phyloP scores from a whole-genome alignment of 441 rosid species.

The Kokia cookei region DNA sequence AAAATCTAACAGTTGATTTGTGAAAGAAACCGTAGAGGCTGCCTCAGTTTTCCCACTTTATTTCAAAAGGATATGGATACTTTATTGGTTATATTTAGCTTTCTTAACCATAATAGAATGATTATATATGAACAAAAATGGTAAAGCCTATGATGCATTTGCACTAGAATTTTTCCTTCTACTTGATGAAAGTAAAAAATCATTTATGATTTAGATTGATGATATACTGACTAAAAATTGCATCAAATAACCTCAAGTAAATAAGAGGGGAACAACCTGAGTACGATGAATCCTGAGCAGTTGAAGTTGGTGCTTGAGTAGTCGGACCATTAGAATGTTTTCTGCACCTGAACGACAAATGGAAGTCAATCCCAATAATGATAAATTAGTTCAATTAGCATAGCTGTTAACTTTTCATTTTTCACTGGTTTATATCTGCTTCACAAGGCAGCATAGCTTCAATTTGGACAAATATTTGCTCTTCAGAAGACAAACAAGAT shows the following conservation, averaged over 20 bases:
- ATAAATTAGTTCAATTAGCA: not conserved
- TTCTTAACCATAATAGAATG: not conserved
- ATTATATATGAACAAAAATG: not conserved
- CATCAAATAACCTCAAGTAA: not conserved
- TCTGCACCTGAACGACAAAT: slow-evolving; percentile 34
- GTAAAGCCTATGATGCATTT: not conserved
- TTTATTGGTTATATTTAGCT: not conserved
- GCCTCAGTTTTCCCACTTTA: not conserved
- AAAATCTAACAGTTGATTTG: not conserved
- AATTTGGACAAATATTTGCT: not conserved
- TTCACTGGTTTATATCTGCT: not conserved
- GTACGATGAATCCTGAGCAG: slow-evolving; percentile 22
- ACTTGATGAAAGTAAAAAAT: not conserved
- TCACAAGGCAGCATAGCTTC: not conserved
- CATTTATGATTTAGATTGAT: not conserved
- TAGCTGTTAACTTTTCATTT: not conserved
- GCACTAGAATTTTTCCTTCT: not conserved
- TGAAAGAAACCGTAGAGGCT: not conserved
- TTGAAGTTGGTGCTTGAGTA: slow-evolving; percentile 11
- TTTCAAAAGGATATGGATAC: not conserved
- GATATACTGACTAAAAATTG: not conserved
- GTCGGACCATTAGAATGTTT: slow-evolving; percentile 42
- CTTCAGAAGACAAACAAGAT: not conserved
- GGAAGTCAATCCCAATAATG: slow-evolving; percentile 3
- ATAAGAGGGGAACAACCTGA: slow-evolving; percentile 31